These are phyloP conservation scores for Epichloe gansuensis DNA, from an alignment of 2,329 filamentous ascomycete genomes.

Conservation along the genomic window DNA sequence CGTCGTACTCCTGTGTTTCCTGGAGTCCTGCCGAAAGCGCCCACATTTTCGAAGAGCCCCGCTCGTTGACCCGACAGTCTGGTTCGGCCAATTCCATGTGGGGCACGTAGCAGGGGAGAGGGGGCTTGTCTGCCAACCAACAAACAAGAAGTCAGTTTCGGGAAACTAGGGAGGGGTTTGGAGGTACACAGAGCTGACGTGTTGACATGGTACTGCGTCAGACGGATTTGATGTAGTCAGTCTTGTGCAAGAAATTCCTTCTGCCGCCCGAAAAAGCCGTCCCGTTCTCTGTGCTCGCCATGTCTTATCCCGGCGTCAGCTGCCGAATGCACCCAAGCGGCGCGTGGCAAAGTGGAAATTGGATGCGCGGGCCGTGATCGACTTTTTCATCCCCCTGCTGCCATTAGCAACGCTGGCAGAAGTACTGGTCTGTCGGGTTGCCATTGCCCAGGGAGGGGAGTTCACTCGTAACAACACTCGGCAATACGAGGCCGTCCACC, in stretches of 20 bases:
- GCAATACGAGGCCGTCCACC: no score
- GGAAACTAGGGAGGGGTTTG: neutral
- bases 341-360: neutral
- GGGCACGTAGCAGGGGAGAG: neutral
- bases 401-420: no score
- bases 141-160: neutral
- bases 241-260: neutral
- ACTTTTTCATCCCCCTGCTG: neutral
- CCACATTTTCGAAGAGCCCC: slow-evolving; percentile 5
- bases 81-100: slow-evolving; percentile 11
- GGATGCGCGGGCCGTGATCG: neutral
- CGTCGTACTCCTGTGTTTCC: no score
- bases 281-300: neutral
- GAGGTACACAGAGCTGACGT: neutral
- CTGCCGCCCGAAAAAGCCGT: neutral
- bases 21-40: neutral
- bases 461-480: no score
- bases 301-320: neutral
- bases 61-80: slow-evolving; percentile 11
- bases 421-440: no score
- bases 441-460: no score
- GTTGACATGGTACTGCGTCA: neutral
- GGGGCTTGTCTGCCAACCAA: neutral
- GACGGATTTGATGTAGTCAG: no score
- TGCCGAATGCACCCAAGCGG: neutral